Evolutionary conservation across 305 asterid species (phyloP).

Genomic region (Fraxinus greggii): DNA sequence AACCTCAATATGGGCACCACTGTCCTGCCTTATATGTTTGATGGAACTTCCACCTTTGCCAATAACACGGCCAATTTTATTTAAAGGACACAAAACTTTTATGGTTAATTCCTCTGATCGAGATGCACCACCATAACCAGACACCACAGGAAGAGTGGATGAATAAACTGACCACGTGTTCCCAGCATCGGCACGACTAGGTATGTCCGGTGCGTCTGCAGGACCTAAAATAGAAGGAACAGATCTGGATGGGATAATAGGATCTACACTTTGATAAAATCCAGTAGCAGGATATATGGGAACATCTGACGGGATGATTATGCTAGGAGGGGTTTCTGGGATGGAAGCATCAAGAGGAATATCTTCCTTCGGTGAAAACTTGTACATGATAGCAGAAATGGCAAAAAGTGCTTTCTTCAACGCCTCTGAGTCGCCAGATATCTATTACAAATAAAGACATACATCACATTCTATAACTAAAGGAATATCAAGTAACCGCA

Average conservation of each 20-base stretch:
- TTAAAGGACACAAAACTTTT: conserved; percentile 74
- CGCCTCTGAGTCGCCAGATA: conserved; percentile 83
- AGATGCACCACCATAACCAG: conserved; percentile 65
- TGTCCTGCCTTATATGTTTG: conserved; percentile 72
- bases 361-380: conserved; percentile 75
- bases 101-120: conserved; percentile 62
- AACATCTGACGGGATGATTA: conserved; percentile 86
- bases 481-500: conserved; percentile 16
- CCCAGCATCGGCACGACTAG: conserved; percentile 65
- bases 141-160: conserved; percentile 72
- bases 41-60: conserved; percentile 89
- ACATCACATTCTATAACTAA: neutral
- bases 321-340: conserved; percentile 76
- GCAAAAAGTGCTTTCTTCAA: conserved; percentile 87
- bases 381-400: conserved; percentile 85
- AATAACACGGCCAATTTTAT: conserved; percentile 84
- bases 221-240: conserved; percentile 68
- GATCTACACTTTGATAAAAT: conserved; percentile 64
- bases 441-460: conserved; percentile 41
- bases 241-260: conserved; percentile 49
- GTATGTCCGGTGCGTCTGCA: conserved; percentile 58
- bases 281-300: conserved; percentile 74
- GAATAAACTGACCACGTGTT: conserved; percentile 80
- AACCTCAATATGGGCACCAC: conserved; percentile 90
- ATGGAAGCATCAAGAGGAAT: conserved; percentile 78